phyloP scores from a whole-genome alignment of 73 alveolate genomes.

The Stentor roeselii region DNA sequence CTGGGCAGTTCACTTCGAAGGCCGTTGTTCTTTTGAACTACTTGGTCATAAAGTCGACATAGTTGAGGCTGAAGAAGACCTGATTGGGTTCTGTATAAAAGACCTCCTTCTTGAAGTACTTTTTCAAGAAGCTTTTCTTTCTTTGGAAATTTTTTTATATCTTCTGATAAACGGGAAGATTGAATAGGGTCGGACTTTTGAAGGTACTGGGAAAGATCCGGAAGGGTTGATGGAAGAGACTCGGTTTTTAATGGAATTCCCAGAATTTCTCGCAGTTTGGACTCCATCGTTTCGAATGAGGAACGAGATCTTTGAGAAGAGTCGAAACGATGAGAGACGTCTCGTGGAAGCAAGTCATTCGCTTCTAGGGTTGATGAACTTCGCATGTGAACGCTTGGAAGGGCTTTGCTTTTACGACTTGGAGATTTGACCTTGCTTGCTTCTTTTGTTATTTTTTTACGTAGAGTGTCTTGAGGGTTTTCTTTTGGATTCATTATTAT shows the following conservation, averaged over 20 bases:
- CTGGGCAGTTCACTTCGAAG: not conserved
- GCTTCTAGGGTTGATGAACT: not conserved
- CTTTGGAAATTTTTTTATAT: no score
- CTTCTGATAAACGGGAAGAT: not conserved
- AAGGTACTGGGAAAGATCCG: not conserved
- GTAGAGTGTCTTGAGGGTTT: not conserved
- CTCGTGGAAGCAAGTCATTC: not conserved
- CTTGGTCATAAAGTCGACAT: not conserved
- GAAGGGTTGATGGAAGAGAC: not conserved
- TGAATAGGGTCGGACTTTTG: not conserved
- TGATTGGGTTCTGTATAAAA: constrained; percentile 18
- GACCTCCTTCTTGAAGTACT: constrained; percentile 18
- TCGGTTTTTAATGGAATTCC: not conserved
- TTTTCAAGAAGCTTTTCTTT: not conserved
- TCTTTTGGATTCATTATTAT: not conserved
- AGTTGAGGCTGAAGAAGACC: constrained; percentile 6
- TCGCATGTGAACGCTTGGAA: not conserved
- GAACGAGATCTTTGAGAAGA: not conserved
- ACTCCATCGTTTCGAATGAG: not conserved
- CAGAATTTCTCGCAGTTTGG: not conserved
- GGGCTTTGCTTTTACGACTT: not conserved
- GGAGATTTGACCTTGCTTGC: not conserved
- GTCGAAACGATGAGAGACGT: not conserved
- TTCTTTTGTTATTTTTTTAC: not conserved
- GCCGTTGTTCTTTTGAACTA: not conserved